phyloP scores from a whole-genome alignment of 768 basidiomycete species.

The Calocybe indica region DNA sequence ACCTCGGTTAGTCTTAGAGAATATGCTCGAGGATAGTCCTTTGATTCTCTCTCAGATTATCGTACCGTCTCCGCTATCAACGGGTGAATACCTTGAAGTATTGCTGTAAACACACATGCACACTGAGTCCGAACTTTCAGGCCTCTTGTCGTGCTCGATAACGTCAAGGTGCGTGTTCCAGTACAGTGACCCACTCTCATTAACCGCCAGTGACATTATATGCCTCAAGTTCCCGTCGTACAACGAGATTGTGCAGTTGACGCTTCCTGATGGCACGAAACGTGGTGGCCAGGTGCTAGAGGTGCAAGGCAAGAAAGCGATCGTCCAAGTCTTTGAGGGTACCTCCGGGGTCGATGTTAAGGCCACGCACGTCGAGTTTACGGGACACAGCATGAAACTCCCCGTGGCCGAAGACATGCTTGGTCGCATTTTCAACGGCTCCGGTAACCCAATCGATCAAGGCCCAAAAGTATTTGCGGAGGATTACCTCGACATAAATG shows the following conservation, averaged over 20 bases:
- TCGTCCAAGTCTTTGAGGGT: conserved; percentile 99
- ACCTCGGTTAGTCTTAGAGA: conserved; percentile 57
- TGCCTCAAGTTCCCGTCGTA: conserved; percentile 82
- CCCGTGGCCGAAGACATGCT: conserved; percentile 99
- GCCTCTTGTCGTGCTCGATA: conserved; percentile 94
- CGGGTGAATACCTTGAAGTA: conserved; percentile 43
- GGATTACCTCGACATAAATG: conserved; percentile 99
- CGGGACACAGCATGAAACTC: conserved; percentile 97
- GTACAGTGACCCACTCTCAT: not conserved
- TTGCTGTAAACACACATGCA: not conserved
- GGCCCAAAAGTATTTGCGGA: conserved; percentile 99
- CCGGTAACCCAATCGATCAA: conserved; percentile 95
- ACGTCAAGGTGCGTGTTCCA: conserved; percentile 75
- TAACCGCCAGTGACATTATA: not conserved
- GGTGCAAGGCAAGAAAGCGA: conserved; percentile 97
- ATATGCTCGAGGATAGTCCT: conserved; percentile 8
- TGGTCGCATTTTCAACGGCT: conserved; percentile 98
- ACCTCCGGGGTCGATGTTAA: conserved; percentile 98
- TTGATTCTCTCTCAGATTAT: conserved; percentile 59
- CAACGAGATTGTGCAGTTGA: conserved; percentile 96
- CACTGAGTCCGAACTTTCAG: conserved; percentile 31
- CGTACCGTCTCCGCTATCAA: conserved; percentile 98
- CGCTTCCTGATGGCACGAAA: conserved; percentile 90
- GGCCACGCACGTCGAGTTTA: conserved; percentile 95
- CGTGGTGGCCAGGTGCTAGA: conserved; percentile 98